Evolutionary conservation across 2,329 filamentous ascomycete genomes (phyloP), one percentile per base, ranked within the genome.

Genomic region (Phoma herbarum): DNA sequence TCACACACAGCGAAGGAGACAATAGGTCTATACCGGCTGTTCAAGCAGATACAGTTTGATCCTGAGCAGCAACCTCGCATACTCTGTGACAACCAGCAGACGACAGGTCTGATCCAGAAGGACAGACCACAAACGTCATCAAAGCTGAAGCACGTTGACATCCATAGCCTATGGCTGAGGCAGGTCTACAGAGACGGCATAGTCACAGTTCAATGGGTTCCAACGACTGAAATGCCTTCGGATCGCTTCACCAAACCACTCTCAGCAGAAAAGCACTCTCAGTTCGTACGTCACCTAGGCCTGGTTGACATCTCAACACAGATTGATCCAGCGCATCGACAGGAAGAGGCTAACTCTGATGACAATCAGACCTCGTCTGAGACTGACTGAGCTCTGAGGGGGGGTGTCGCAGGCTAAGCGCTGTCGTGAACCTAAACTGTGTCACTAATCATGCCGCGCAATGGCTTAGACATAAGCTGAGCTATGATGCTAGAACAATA

Each of bases 241-340:
- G 41, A 43, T 9, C 3, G 41, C 41, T 43, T 43, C 11, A 43
- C 22, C 4, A 43, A 43, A 43, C 22, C 11, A 43, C 41, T 43
- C 41, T 43, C 16, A 43, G 41, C 22, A 43, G 41, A 43, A 43
- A 26, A 43, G 23, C 22, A 43, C 41, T 43, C 41, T 43, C 16
- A 43, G 11, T 43, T 43, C 11, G 11, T 43, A 43, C 11, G 22
- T 43, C 11, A 43, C 14, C 16, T 43, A 43, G 41, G 41, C 41
- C 41, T 43, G 11, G 41, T 43, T 43, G 16, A 43, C 26, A 43
- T 43, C 41, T 43, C 11, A 43, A 26, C 11, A 9, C 11, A 26
- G 41, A 11, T 43, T 43, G 11, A 43, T 43, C 41, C 11, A 43
- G 41, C 41, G 22, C 22, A 26, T 43, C 11, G 11, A 43, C 22